Evolutionary conservation across 495 filamentous ascomycete species (phyloP), one percentile per base, ranked within the genome.

Genomic region (Patellaria atrata): DNA sequence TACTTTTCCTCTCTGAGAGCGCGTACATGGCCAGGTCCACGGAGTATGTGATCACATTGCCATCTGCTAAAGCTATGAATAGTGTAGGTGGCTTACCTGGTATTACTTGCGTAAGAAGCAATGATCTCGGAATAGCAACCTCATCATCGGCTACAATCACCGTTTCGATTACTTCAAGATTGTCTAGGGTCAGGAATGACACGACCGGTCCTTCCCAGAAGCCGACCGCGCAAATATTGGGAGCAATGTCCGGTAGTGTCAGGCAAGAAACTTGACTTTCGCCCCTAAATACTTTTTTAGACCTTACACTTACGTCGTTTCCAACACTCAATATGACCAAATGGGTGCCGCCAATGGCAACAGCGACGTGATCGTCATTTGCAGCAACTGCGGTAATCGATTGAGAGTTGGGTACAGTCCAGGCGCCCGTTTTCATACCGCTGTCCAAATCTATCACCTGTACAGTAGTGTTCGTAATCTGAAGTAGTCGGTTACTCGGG

Each of bases 1-100:
- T 73, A 45, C 73, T 80, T 52, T 83, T 92, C 49, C 75, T 76
- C 2, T 68, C 64, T 0, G 73, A 77, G 6, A 96, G 59, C 4
- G 66, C 54, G 41, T 68, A 65, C 26, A 69, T 64, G 0, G 47
- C 24, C 0, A 63, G 47, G 22, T 83, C 65, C n/a, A 91, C 60
- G 22, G 70, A 67, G 54, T 86, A 99, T 1, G 79, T 93, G 30
- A 89, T 68, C 7, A 99, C 79, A 45, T 79, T 81, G 16, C 89
- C 89, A 56, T 94, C 87, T 14, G 87, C 83, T 75, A 94, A 82
- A n/a, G 85, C 79, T 17, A 93, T 64, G 40, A 99, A 84, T 2
- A 99, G 59, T 0, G 79, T 93, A 1, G 83, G 75, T 11, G 71
- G 68, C 36, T 61, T 62, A 19, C 65, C 52, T 9, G 54, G 52